Percentiles rank a stretch among this genome's conserved stretches.
Evolutionary conservation across 768 basidiomycete species (phyloP).

Genomic region (Tylopilus felleus): DNA sequence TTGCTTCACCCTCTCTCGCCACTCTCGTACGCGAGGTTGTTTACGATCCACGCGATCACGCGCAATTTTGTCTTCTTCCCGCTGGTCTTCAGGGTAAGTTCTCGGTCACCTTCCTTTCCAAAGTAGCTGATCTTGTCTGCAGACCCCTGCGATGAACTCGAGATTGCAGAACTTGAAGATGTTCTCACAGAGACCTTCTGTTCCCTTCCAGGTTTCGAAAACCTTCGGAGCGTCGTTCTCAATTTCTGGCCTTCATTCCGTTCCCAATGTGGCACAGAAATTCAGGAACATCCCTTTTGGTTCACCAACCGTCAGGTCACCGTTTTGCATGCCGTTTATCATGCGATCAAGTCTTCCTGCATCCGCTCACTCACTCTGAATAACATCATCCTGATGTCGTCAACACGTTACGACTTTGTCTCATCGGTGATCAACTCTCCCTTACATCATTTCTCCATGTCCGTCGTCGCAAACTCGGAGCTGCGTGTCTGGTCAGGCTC

Average conservation of each 20-base stretch:
- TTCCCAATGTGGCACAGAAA: constrained; percentile 20
- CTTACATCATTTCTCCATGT: constrained; percentile 29
- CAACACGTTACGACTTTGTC: constrained; percentile 28
- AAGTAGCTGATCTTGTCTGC: neutral
- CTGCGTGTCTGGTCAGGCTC: constrained; percentile 31
- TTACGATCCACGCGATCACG: constrained; percentile 28
- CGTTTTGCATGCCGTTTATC: constrained; percentile 24
- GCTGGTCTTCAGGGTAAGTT: constrained; percentile 12
- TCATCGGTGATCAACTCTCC: constrained; percentile 23
- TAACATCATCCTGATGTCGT: constrained; percentile 26
- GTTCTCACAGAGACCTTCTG: constrained; percentile 26
- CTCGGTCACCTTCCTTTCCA: no score
- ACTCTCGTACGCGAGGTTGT: constrained; percentile 26
- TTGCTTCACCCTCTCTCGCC: constrained; percentile 22
- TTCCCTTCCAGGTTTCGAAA: constrained; percentile 17
- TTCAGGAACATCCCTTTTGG: constrained; percentile 30
- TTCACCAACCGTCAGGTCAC: constrained; percentile 29
- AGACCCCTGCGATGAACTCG: constrained; percentile 26
- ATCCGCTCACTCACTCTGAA: constrained; percentile 25
- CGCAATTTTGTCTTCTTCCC: constrained; percentile 23
- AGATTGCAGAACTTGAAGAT: constrained; percentile 32
- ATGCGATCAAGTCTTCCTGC: constrained; percentile 18
- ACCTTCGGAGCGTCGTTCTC: constrained; percentile 21
- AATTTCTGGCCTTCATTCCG: constrained; percentile 33
- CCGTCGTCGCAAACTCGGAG: constrained; percentile 31